A percentile compares a stretch with the other conserved stretches of the same genome.
Evolutionary conservation across 257 asterid species (phyloP).

Genomic region (Gentiana macrophylla): DNA sequence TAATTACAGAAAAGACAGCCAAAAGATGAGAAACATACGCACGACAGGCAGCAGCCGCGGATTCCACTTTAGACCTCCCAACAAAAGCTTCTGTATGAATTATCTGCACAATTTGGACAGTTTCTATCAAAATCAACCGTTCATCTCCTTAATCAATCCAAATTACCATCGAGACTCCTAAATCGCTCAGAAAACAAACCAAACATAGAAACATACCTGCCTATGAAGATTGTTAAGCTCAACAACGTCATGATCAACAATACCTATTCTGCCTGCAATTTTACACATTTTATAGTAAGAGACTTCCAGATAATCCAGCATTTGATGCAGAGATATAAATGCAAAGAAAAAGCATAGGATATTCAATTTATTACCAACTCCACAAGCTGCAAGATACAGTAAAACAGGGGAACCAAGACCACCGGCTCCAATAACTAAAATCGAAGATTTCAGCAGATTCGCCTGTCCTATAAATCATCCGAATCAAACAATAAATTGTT

Average conservation of each 20-base stretch:
- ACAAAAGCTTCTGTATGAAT: conserved; percentile 90
- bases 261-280: conserved; percentile 79
- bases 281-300: neutral
- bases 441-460: conserved; percentile 67
- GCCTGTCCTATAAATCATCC: conserved; percentile 46
- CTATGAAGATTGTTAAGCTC: conserved; percentile 95
- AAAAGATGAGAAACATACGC: conserved; percentile 38
- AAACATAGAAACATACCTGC: conserved; percentile 40
- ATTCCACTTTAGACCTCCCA: conserved; percentile 93
- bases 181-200: neutral
- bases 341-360: neutral
- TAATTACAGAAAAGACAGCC: no score
- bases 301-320: neutral
- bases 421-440: conserved; percentile 95
- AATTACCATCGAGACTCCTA: neutral
- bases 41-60: conserved; percentile 96
- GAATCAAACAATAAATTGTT: no score
- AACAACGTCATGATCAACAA: conserved; percentile 95
- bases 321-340: neutral
- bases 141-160: neutral
- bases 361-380: conserved; percentile 27
- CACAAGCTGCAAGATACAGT: conserved; percentile 89
- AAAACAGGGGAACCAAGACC: conserved; percentile 94
- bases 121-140: neutral
- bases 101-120: conserved; percentile 31